These are phyloP conservation scores for Leptomonas pyrrhocoris DNA, from an alignment of 208 protist genomes.

Conservation along the genomic window DNA sequence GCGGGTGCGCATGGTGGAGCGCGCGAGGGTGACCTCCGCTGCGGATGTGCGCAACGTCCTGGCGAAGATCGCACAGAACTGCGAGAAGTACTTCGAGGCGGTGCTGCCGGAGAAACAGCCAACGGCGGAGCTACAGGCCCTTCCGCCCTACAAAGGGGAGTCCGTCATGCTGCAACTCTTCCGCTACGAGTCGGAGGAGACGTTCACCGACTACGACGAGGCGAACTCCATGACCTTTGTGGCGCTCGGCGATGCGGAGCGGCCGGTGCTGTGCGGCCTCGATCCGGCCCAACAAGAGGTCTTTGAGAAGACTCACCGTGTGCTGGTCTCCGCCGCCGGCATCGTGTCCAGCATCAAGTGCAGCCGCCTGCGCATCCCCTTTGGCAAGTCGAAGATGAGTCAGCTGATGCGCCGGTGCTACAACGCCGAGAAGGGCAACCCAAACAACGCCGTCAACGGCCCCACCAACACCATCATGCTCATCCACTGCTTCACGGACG, in stretches of 20 bases:
- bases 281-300: slow-evolving; percentile 60
- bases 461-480: slow-evolving; percentile 81
- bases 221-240: slow-evolving; percentile 88
- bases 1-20: slow-evolving; percentile 81
- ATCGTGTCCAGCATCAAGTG: slow-evolving; percentile 92
- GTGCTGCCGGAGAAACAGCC: slow-evolving; percentile 84
- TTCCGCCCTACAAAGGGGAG: slow-evolving; percentile 87
- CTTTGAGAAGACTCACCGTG: slow-evolving; percentile 83
- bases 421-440: slow-evolving; percentile 89
- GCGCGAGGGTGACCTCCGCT: slow-evolving; percentile 51
- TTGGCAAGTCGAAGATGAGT: slow-evolving; percentile 91
- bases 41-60: slow-evolving; percentile 63
- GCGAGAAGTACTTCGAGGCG: slow-evolving; percentile 69
- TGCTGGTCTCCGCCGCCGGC: slow-evolving; percentile 73
- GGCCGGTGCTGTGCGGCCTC: slow-evolving; percentile 87
- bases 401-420: slow-evolving; percentile 89
- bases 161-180: slow-evolving; percentile 84
- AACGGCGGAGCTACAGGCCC: slow-evolving; percentile 76
- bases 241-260: slow-evolving; percentile 80
- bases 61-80: slow-evolving; percentile 76
- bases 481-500: slow-evolving; percentile 83
- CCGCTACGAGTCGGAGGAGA: slow-evolving; percentile 77
- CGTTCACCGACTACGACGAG: slow-evolving; percentile 72
- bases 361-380: slow-evolving; percentile 91
- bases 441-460: slow-evolving; percentile 68